phyloP scores from a whole-genome alignment of 2,329 filamentous ascomycete genomes.

The Sodiomyces alkalinus region DNA sequence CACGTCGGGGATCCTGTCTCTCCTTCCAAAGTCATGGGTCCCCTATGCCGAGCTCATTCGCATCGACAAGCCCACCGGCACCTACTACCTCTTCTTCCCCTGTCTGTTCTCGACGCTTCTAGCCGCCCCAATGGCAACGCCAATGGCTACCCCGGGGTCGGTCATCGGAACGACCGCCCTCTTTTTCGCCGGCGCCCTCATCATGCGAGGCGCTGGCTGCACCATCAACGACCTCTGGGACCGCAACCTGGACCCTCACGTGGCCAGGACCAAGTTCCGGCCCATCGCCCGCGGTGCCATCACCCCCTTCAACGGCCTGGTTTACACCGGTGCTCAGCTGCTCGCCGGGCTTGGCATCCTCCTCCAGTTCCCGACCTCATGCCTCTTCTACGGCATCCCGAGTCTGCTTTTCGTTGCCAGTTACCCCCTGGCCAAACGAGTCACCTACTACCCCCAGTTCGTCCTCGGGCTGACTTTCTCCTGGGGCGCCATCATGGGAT shows the following conservation, averaged over 20 bases:
- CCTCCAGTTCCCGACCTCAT: conserved; percentile 58
- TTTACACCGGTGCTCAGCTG: conserved; percentile 62
- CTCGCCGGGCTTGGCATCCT: conserved; percentile 58
- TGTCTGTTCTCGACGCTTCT: conserved; percentile 74
- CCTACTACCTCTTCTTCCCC: conserved; percentile 75
- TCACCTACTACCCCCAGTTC: conserved; percentile 77
- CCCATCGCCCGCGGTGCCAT: conserved; percentile 71
- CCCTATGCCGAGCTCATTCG: conserved; percentile 74
- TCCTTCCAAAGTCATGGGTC: conserved; percentile 52
- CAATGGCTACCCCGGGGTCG: conserved; percentile 42
- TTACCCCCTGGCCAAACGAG: conserved; percentile 73
- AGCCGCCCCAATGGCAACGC: conserved; percentile 53
- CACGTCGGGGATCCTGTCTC: conserved; percentile 52
- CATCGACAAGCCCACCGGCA: conserved; percentile 66
- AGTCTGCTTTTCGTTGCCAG: conserved; percentile 56
- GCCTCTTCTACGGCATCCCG: conserved; percentile 64
- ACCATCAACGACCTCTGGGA: conserved; percentile 89
- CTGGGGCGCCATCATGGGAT: conserved; percentile 81
- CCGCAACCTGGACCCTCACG: conserved; percentile 69
- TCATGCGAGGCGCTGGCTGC: conserved; percentile 81
- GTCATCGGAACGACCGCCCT: conserved; percentile 51
- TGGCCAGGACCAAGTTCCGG: conserved; percentile 58
- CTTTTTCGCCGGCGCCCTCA: conserved; percentile 61
- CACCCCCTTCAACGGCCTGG: conserved; percentile 52
- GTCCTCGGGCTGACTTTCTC: conserved; percentile 76